phyloP scores from a whole-genome alignment of 2,329 filamentous ascomycete species.

The Ascochyta lentis region DNA sequence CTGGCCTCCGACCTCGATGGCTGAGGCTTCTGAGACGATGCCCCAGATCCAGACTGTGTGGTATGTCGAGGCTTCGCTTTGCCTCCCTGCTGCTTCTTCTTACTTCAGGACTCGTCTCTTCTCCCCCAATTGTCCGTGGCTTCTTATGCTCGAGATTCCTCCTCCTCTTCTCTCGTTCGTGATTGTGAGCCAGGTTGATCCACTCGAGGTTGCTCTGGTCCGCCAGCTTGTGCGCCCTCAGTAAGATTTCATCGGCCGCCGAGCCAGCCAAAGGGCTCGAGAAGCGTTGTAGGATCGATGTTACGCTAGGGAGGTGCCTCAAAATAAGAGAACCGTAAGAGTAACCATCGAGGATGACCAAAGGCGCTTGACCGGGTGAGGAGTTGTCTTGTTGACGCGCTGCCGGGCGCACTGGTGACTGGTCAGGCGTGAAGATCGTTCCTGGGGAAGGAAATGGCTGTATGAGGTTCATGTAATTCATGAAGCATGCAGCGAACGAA shows the following conservation, averaged over 20 bases:
- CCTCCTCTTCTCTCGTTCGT: slow-evolving; percentile 38
- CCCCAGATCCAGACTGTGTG: slow-evolving; percentile 46
- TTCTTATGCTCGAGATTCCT: slow-evolving; percentile 31
- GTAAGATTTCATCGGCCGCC: slow-evolving; percentile 70
- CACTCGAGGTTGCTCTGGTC: slow-evolving; percentile 64
- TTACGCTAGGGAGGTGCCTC: slow-evolving; percentile 69
- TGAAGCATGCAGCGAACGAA: slow-evolving; percentile 80
- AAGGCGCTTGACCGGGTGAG: slow-evolving; percentile 13
- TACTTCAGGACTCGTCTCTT: slow-evolving; percentile 52
- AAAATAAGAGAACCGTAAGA: slow-evolving; percentile 90
- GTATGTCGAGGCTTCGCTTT: slow-evolving; percentile 39
- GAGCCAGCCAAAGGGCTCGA: slow-evolving; percentile 60
- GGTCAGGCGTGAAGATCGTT: slow-evolving; percentile 24
- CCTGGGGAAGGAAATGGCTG: slow-evolving; percentile 28
- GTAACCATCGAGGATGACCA: slow-evolving; percentile 77
- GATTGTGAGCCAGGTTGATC: slow-evolving; percentile 29
- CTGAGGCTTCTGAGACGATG: slow-evolving; percentile 38
- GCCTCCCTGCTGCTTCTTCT: slow-evolving; percentile 53
- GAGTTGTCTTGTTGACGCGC: neutral
- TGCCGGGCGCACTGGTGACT: slow-evolving; percentile 16
- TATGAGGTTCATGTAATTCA: slow-evolving; percentile 73
- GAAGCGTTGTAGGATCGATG: slow-evolving; percentile 66
- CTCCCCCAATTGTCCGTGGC: slow-evolving; percentile 53
- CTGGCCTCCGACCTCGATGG: slow-evolving; percentile 26
- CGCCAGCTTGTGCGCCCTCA: slow-evolving; percentile 73